phyloP scores from a whole-genome alignment of 352 stramenopile species.

The Globisporangium spiculum region DNA sequence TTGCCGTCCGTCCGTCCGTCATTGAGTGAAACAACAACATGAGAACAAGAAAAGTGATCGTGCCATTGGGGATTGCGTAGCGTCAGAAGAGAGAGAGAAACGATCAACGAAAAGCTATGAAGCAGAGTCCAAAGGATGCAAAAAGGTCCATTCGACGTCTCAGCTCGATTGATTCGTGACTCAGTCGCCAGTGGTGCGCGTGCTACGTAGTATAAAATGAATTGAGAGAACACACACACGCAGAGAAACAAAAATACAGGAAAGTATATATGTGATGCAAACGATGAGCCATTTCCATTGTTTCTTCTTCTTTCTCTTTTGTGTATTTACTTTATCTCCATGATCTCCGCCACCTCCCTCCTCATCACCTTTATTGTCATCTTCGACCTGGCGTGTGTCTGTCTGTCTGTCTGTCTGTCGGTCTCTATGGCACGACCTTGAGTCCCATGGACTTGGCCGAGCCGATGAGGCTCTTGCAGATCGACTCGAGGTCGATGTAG shows the following conservation, averaged over 20 bases:
- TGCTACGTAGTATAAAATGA: neutral
- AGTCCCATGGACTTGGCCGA: slow-evolving; percentile 92
- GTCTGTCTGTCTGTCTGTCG: neutral
- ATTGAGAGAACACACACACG: neutral
- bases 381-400: neutral
- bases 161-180: neutral
- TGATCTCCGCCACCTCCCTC: neutral
- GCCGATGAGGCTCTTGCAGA: slow-evolving; percentile 93
- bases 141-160: neutral
- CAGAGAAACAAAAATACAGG: slow-evolving; percentile 7
- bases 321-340: neutral
- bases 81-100: neutral
- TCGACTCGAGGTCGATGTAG: slow-evolving; percentile 89
- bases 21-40: neutral
- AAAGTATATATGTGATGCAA: slow-evolving; percentile 7
- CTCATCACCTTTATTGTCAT: neutral
- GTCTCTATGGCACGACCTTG: slow-evolving; percentile 60
- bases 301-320: neutral
- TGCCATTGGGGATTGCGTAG: neutral
- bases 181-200: neutral
- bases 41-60: neutral
- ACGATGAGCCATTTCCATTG: neutral
- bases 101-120: neutral
- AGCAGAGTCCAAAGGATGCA: neutral
- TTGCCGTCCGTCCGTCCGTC: neutral